Evolutionary conservation across 2,329 filamentous ascomycete genomes (phyloP), one percentile per base, ranked within the genome.

Genomic region (Chaetomiaceae sp.): DNA sequence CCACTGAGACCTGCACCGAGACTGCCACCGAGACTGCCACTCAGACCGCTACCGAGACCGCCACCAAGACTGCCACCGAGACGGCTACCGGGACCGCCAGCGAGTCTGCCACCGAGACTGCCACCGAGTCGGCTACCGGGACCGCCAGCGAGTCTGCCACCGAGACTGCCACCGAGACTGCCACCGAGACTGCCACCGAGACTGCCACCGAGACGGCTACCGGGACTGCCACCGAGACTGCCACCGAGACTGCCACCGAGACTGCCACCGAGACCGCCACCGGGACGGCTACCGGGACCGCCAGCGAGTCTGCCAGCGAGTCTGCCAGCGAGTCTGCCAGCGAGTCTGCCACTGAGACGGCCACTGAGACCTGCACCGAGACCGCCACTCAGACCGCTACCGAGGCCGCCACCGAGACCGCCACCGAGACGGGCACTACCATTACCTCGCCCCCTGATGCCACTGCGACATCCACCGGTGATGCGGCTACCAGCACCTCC

Each of bases 381-480:
- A 55, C 55, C 14, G 27, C 42, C 3, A 30, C 34, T 10, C 27
- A 21, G 19, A 39, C 35, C 35, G 47, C 50, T 12, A 44, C 53
- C 23, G n/a, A n/a, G n/a, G n/a, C n/a, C 14, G 8, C 20, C 9
- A 41, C 16, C 31, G 31, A 41, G 25, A 21, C 42, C 2, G 17
- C 40, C 16, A 43, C 37, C 13, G 20, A 14, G 25, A n/a, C n/a
- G n/a, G n/a, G n/a, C n/a, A n/a, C 46, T 20, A 49, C 37, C 19
- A 41, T 38, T 20, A 34, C 43, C 33, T 9, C 20, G 3, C 8
- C 21, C n/a, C n/a, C 43, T 25, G 38, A 40, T 4, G 38, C 13
- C 20, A 40, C 13, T 4, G 10, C 38, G 20, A 25, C 38, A 6
- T 5, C 23, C 23, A 27, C 25, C 25, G 10, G 6, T 6, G 25